Conservation (phyloP, 768 basidiomycete species). For the Stropharia rugosoannulata region DNA sequence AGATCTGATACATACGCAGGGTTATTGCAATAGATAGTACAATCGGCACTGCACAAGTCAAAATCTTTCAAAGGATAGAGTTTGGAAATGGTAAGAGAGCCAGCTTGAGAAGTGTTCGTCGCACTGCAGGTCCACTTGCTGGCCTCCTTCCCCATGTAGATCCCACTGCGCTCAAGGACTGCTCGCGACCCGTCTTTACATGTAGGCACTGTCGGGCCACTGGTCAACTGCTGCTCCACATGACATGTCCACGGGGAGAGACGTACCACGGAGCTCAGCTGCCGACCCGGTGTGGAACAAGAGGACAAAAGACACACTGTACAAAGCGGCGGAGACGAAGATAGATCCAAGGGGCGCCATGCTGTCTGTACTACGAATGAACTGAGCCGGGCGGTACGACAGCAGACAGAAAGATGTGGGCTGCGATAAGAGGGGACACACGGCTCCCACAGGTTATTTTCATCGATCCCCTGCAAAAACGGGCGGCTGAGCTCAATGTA, state of each 20-base stretch:
- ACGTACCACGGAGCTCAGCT: neutral
- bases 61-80: slow-evolving; percentile 1
- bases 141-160: slow-evolving; percentile 10
- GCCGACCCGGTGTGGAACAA: neutral
- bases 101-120: neutral
- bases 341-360: slow-evolving; percentile 1
- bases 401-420: neutral
- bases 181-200: slow-evolving; percentile 4
- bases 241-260: neutral
- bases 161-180: neutral
- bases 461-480: neutral
- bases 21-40: slow-evolving; percentile 12
- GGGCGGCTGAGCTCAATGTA: neutral
- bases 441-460: neutral
- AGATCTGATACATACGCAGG: neutral
- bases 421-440: neutral
- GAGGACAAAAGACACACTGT: neutral
- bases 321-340: neutral
- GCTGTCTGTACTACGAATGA: neutral
- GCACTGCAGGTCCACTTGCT: slow-evolving; percentile 3
- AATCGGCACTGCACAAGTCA: slow-evolving; percentile 9
- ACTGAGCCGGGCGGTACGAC: neutral
- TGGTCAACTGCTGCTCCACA: neutral
- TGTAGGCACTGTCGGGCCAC: neutral
- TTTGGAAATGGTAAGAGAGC: neutral